Percentiles rank a stretch among this genome's conserved stretches.
Evolutionary conservation across 495 filamentous ascomycete genomes (phyloP).

Genomic region (Platismatia glauca): DNA sequence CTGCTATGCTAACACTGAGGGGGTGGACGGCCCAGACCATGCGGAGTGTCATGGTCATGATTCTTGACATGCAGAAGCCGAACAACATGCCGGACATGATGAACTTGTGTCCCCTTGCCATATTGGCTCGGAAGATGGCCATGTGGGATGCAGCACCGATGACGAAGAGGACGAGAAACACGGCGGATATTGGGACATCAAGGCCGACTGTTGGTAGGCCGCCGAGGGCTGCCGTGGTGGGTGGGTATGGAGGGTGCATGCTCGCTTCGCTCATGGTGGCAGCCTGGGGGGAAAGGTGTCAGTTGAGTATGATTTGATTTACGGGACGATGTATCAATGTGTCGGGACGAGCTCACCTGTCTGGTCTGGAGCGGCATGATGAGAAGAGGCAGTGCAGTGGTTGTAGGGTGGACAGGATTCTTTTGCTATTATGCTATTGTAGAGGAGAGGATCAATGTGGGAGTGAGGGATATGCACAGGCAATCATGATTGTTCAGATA

Average conservation of each 20-base stretch:
- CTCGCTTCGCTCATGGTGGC: neutral
- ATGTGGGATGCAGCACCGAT: conserved; percentile 52
- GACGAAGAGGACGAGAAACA: conserved; percentile 60
- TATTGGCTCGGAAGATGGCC: conserved; percentile 55
- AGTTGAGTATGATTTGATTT: neutral
- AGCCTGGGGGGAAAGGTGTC: neutral
- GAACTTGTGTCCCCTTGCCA: conserved; percentile 54
- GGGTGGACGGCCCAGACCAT: conserved; percentile 40
- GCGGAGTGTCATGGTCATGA: conserved; percentile 55
- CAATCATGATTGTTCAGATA: too few species aligned
- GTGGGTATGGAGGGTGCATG: conserved; percentile 33
- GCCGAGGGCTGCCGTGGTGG: conserved; percentile 46
- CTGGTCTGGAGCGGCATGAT: neutral
- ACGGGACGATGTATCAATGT: too few species aligned
- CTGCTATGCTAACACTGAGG: conserved; percentile 45
- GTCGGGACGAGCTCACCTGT: neutral
- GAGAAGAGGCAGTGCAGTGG: too few species aligned
- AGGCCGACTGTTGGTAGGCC: conserved; percentile 43
- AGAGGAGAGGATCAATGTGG: too few species aligned
- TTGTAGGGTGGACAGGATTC: too few species aligned
- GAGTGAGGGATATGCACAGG: too few species aligned
- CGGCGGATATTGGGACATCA: conserved; percentile 56
- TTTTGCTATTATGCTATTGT: too few species aligned
- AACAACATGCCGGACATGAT: conserved; percentile 58
- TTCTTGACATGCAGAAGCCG: conserved; percentile 70